Percentiles rank a stretch among this genome's conserved stretches.
Evolutionary conservation across 2,329 filamentous ascomycete genomes (phyloP).

Genomic region (Plenodomus tracheiphilus): DNA sequence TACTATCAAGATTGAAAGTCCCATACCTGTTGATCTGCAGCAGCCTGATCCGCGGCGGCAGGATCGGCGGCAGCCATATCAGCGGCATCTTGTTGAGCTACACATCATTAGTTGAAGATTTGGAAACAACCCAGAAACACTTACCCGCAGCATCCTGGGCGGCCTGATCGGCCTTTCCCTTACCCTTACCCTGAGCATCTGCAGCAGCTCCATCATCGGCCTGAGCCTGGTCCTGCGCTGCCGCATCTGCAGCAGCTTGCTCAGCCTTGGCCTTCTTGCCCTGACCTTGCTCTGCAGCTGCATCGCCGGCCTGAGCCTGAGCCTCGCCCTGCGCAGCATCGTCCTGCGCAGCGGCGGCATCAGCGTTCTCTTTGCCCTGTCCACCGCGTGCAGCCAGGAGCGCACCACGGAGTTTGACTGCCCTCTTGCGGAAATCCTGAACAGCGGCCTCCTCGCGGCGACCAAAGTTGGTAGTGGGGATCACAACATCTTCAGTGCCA

Average conservation of each 20-base stretch:
- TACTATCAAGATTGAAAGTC: neutral
- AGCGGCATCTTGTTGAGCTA: no score
- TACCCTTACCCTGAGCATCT: slow-evolving; percentile 11
- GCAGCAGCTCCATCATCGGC: slow-evolving; percentile 6
- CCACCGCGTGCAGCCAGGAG: slow-evolving; percentile 23
- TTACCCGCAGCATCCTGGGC: slow-evolving; percentile 5
- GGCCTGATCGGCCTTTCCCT: slow-evolving; percentile 8
- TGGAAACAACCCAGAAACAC: neutral
- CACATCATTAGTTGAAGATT: slow-evolving; percentile 2
- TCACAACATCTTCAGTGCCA: slow-evolving; percentile 25
- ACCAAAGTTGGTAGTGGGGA: slow-evolving; percentile 25
- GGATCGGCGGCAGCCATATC: slow-evolving; percentile 5
- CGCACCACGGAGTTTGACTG: slow-evolving; percentile 32
- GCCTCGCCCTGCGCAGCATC: slow-evolving; percentile 3
- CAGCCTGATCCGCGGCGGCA: slow-evolving; percentile 5
- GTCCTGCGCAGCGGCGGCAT: slow-evolving; percentile 7
- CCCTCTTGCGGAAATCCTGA: slow-evolving; percentile 30
- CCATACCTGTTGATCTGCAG: slow-evolving; percentile 1
- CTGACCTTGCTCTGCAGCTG: slow-evolving; percentile 6
- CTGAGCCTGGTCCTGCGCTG: neutral
- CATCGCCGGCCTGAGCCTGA: slow-evolving; percentile 4
- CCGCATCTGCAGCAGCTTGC: slow-evolving; percentile 2
- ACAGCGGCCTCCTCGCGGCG: slow-evolving; percentile 24
- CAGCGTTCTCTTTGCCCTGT: slow-evolving; percentile 9
- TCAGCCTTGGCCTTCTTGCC: slow-evolving; percentile 4